Evolutionary conservation across 2,329 filamentous ascomycete genomes (phyloP), one percentile per base, ranked within the genome.

Genomic region (Rutstroemia sp.): DNA sequence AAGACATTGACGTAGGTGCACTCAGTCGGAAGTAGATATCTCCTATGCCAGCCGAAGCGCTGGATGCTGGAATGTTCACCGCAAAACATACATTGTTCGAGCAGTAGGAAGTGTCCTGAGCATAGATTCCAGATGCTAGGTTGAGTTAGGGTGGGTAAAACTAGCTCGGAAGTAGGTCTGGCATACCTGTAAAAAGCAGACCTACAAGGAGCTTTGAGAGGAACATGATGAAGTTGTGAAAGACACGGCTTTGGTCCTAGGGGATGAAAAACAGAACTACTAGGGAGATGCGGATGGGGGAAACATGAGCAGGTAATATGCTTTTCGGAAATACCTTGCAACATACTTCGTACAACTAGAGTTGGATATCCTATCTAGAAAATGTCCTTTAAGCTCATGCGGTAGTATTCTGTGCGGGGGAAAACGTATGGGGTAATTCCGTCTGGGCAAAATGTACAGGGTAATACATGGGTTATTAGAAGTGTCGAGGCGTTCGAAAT

Each of bases 1-100:
- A 85, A 68, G 75, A 68, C 64, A 79, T 75, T 5, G 66, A 72
- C 42, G 73, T 74, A 2, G 81, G 79, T 3, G 77, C 78, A 47
- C 73, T 75, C 50, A 85, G 73, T 58, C 81, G 79, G 63, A 84
- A 77, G 68, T 75, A 84, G 52, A 85, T 77, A 58, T 82, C 77
- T 21, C 81, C 79, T 37, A 63, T 72, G 12, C 76, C 76, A 19
- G 74, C 76, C 3, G 72, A 74, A 1, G 76, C 76, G 4, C 80
- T 82, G 27, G 70, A 66, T 23, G 75, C 67, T 2, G 81, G 80
- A 6, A 85, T 75, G 65, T 80, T 82, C 60, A 84, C 71, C 9
- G 71, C 71, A 64, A 75, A 82, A 49, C 62, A 67, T n/a, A 67
- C 61, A 23, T 54, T 58, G 9, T 34, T 19, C 1, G 62, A 46